These are phyloP conservation scores for Eimeria praecox DNA, from an alignment of 169 alveolate genomes.

Conservation along the genomic window DNA sequence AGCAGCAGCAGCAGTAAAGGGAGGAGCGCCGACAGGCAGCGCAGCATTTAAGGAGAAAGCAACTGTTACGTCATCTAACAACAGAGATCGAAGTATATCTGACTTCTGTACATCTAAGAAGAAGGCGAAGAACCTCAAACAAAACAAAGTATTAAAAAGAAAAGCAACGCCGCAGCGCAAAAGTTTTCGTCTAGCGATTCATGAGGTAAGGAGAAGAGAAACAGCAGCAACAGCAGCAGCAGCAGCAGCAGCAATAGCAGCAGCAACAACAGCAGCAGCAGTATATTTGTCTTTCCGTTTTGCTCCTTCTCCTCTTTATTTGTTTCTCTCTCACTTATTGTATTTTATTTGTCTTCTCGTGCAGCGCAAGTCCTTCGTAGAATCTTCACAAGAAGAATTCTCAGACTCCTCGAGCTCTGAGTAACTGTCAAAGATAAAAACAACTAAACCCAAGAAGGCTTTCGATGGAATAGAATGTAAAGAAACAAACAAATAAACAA, in stretches of 20 bases:
- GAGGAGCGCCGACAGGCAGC: not conserved
- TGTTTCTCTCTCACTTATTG: no score
- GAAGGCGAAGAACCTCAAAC: not conserved
- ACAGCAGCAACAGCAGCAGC: not conserved
- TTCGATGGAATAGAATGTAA: no score
- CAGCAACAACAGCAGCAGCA: not conserved
- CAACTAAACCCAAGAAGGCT: no score
- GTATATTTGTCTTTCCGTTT: not conserved
- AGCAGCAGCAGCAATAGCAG: not conserved
- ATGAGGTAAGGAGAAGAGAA: not conserved
- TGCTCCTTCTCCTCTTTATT: not conserved
- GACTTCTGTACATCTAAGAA: not conserved
- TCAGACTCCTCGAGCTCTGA: not conserved
- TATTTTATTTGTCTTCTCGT: no score
- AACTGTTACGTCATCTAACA: not conserved
- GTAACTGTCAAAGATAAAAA: not conserved
- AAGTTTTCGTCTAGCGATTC: slow-evolving; percentile 51
- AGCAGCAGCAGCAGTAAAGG: not conserved
- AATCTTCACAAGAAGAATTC: slow-evolving; percentile 10
- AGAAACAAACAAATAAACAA: no score
- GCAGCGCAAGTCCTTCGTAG: not conserved
- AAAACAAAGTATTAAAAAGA: not conserved
- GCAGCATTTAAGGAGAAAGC: not conserved
- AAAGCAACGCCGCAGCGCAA: not conserved
- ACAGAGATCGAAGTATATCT: not conserved